A percentile compares a stretch with the other conserved stretches of the same genome.
These are phyloP conservation scores for Aegilops sharonensis DNA, from an alignment of 176 grass and related monocot species.

Conservation along the genomic window DNA sequence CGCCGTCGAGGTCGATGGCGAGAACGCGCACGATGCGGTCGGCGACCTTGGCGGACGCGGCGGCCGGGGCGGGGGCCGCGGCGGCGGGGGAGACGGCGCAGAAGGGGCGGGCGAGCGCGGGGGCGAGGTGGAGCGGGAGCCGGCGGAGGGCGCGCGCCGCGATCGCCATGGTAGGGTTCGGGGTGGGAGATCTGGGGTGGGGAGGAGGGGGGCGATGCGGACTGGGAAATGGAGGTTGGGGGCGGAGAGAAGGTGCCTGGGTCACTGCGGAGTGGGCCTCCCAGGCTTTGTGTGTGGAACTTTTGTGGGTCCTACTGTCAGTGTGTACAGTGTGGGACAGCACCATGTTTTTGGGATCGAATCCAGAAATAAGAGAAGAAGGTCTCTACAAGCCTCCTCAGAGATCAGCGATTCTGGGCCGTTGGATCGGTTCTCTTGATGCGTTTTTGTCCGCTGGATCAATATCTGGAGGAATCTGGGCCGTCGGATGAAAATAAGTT, in stretches of 20 bases:
- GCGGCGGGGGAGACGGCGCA: slow-evolving; percentile 33
- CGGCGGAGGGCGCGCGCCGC: slow-evolving; percentile 55
- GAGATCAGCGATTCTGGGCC: too few species aligned
- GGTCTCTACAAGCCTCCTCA: too few species aligned
- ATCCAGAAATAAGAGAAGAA: too few species aligned
- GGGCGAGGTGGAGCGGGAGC: slow-evolving; percentile 52
- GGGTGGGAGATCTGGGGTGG: slow-evolving; percentile 30
- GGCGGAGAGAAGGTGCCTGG: neutral
- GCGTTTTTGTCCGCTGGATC: too few species aligned
- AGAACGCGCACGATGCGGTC: slow-evolving; percentile 92
- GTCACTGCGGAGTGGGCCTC: neutral
- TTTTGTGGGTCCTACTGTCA: neutral
- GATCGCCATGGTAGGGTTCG: slow-evolving; percentile 81
- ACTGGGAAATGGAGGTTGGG: neutral
- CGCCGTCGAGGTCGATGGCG: slow-evolving; percentile 74
- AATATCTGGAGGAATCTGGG: too few species aligned
- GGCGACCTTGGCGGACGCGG: slow-evolving; percentile 73
- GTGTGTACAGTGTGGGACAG: neutral
- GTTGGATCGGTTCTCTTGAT: too few species aligned
- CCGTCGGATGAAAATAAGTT: too few species aligned
- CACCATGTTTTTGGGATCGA: neutral
- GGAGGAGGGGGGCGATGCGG: neutral
- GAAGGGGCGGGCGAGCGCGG: slow-evolving; percentile 40
- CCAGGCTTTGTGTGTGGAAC: neutral
- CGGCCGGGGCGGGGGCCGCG: slow-evolving; percentile 3